phyloP scores from a whole-genome alignment of 140 eudicot species.

The Ambrosia hybrid region DNA sequence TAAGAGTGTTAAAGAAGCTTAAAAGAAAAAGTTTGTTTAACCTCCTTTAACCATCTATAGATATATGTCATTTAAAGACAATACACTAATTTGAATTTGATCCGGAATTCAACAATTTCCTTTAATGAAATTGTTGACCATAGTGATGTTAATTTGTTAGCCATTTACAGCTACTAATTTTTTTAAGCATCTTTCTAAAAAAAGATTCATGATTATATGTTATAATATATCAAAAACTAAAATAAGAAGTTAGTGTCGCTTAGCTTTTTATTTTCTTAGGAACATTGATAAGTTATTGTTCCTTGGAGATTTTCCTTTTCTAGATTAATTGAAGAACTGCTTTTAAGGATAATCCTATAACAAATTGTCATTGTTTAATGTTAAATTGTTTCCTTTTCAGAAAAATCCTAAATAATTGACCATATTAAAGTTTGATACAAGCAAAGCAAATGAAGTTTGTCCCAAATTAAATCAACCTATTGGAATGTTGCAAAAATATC shows the following conservation, averaged over 20 bases:
- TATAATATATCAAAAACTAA: background rate
- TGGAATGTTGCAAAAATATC: conserved; percentile 22
- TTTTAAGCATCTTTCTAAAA: conserved; percentile 6
- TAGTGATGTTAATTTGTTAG: background rate
- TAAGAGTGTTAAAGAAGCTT: too few relatives aligned
- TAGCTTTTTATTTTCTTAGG: conserved; percentile 18
- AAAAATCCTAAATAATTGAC: conserved; percentile 18
- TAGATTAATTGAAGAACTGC: conserved; percentile 17
- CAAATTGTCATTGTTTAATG: conserved; percentile 22
- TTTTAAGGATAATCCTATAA: conserved; percentile 25
- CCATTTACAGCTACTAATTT: conserved; percentile 20
- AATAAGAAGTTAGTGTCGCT: conserved; percentile 11
- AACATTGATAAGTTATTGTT: conserved; percentile 26
- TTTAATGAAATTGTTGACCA: background rate
- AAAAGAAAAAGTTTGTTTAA: too few relatives aligned
- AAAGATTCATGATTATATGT: background rate
- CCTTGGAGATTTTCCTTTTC: conserved; percentile 33
- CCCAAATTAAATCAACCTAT: conserved; percentile 31
- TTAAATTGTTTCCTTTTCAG: conserved; percentile 14
- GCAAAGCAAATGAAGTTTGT: conserved; percentile 33
- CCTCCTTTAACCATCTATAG: too few relatives aligned
- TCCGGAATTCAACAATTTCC: background rate
- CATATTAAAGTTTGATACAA: conserved; percentile 33
- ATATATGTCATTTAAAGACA: too few relatives aligned
- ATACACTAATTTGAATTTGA: too few relatives aligned